Percentiles rank a stretch among this genome's conserved stretches.
phyloP scores from a whole-genome alignment of 768 basidiomycete species.

The Solioccasus polychromus region DNA sequence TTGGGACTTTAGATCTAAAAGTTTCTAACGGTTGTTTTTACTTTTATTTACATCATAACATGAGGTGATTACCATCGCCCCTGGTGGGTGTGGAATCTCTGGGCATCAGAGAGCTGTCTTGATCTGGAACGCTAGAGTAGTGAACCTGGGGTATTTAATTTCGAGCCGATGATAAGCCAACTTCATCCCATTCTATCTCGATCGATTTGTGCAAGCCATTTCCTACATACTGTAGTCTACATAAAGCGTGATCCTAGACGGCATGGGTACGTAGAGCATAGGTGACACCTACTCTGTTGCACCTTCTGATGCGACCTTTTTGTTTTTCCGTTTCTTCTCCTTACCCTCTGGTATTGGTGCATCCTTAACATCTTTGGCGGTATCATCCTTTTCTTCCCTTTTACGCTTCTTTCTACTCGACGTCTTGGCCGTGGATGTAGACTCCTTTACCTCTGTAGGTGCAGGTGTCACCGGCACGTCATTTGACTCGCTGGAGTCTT shows the following conservation, averaged over 20 bases:
- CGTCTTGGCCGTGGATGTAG: constrained; percentile 2
- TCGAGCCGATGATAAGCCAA: too few relatives aligned
- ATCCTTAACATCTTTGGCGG: constrained; percentile 4
- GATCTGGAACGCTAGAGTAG: too few relatives aligned
- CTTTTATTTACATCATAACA: too few relatives aligned
- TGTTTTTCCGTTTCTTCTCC: constrained; percentile 31
- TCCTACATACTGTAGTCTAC: neutral
- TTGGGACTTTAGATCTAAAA: too few relatives aligned
- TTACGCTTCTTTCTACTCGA: constrained; percentile 28
- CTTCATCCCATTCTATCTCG: too few relatives aligned
- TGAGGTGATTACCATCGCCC: too few relatives aligned
- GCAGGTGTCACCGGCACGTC: neutral
- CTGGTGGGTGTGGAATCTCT: too few relatives aligned
- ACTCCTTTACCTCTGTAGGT: constrained; percentile 13
- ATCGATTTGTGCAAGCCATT: too few relatives aligned
- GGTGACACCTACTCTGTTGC: constrained; percentile 2
- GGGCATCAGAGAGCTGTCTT: too few relatives aligned
- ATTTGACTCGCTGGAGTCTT: constrained; percentile 8
- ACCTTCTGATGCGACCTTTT: constrained; percentile 3
- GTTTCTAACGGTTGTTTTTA: too few relatives aligned
- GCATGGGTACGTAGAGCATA: neutral
- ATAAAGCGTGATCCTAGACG: neutral
- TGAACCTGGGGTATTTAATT: too few relatives aligned
- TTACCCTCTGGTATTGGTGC: constrained; percentile 19
- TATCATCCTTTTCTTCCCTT: constrained; percentile 11